Percentiles rank a stretch among this genome's conserved stretches.
Conservation (phyloP, 176 grass and related monocot species). For the Oryza punctata region DNA sequence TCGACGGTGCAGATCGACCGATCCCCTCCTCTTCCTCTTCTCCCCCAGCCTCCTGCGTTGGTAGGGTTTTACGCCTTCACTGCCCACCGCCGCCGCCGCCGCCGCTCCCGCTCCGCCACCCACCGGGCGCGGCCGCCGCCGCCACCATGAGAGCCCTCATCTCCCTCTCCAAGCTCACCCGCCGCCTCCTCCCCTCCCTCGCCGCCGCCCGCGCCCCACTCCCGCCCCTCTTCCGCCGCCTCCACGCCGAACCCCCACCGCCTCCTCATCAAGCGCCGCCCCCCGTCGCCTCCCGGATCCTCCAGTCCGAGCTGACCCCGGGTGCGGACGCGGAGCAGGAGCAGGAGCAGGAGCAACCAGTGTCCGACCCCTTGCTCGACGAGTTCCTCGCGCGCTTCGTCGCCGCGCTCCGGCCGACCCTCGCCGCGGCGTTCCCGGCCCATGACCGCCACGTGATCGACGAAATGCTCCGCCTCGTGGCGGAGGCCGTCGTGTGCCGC, state of each 20-base stretch:
- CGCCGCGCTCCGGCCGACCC: constrained; percentile 48
- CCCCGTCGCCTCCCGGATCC: constrained; percentile 58
- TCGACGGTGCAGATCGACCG: neutral
- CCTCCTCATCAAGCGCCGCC: constrained; percentile 30
- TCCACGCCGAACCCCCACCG: constrained; percentile 33
- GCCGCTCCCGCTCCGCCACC: constrained; percentile 20
- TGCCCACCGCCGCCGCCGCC: neutral
- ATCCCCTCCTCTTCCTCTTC: constrained; percentile 19
- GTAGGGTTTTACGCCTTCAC: constrained; percentile 41
- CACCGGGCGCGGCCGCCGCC: constrained; percentile 3
- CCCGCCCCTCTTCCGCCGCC: constrained; percentile 23
- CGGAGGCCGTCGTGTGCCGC: constrained; percentile 59
- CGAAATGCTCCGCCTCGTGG: constrained; percentile 83
- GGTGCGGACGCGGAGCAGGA: constrained; percentile 11
- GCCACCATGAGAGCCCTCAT: constrained; percentile 73
- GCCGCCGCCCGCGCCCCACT: constrained; percentile 9
- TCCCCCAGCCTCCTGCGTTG: neutral
- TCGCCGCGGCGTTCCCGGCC: constrained; percentile 58
- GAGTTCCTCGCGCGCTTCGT: constrained; percentile 67
- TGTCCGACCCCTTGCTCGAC: constrained; percentile 39
- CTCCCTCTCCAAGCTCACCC: constrained; percentile 52
- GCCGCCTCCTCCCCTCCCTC: constrained; percentile 44
- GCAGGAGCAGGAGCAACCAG: constrained; percentile 2
- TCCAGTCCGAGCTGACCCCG: constrained; percentile 47
- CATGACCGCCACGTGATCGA: constrained; percentile 57